Conservation (phyloP, 2,329 filamentous ascomycete species). For the Akanthomyces lecanii region DNA sequence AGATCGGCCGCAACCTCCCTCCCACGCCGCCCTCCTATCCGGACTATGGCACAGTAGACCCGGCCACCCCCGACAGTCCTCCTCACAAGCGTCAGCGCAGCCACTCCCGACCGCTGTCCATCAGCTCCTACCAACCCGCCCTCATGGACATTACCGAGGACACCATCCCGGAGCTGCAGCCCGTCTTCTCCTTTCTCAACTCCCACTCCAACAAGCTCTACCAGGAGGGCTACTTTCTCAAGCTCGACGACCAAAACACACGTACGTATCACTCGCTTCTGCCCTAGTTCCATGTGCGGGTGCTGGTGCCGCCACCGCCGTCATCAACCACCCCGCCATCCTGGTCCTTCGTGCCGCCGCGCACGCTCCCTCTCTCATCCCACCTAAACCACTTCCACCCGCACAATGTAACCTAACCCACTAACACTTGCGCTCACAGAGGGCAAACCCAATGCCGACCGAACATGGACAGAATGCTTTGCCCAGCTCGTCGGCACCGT, state of each 20-base stretch:
- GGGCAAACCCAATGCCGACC: slow-evolving; percentile 77
- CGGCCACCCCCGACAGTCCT: slow-evolving; percentile 39
- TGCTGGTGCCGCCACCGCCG: slow-evolving; percentile 14
- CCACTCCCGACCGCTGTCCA: slow-evolving; percentile 71
- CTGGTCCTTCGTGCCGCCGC: background rate
- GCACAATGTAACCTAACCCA: slow-evolving; percentile 2
- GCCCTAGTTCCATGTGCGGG: background rate
- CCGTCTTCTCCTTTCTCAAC: slow-evolving; percentile 90
- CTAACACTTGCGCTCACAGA: slow-evolving; percentile 49
- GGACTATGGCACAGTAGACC: slow-evolving; percentile 28
- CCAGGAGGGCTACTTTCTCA: slow-evolving; percentile 96
- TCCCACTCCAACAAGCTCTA: slow-evolving; percentile 95
- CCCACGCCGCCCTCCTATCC: slow-evolving; percentile 35
- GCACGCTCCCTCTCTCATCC: slow-evolving; percentile 13
- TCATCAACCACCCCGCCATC: background rate
- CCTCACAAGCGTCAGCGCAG: slow-evolving; percentile 42
- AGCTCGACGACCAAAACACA: slow-evolving; percentile 89
- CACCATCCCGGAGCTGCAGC: slow-evolving; percentile 86
- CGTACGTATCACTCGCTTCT: slow-evolving; percentile 55
- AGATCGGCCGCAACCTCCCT: slow-evolving; percentile 35
- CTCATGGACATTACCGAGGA: slow-evolving; percentile 81
- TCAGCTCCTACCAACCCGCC: slow-evolving; percentile 81
- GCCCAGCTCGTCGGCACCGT: slow-evolving; percentile 94
- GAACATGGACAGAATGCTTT: slow-evolving; percentile 95
- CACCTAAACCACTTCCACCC: background rate